Evolutionary conservation across 1,284 basidiomycete genomes (phyloP), one percentile per base, ranked within the genome.

Genomic region (Fistulina hepatica): DNA sequence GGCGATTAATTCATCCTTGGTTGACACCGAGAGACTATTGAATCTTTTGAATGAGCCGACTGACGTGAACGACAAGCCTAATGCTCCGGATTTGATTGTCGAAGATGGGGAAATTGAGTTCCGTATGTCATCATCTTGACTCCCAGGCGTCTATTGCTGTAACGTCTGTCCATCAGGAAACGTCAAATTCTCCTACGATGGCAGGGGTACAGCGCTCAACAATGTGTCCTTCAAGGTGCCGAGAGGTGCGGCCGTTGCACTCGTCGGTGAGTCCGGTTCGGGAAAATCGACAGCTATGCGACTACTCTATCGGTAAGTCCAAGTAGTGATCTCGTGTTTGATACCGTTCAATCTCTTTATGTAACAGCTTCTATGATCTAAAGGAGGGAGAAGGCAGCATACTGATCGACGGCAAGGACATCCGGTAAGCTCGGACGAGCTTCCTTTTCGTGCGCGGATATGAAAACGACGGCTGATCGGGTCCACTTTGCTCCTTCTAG

Each of bases 341-440:
- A 12, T 6, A 16, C 17, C 6, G 10, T 34, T 15, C 13, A 11
- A 7, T 16, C 7, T 9, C n/a, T 31, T 7, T 7, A 13, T 7
- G n/a, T 31, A 7, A 86, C 57, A 72, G 89, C 27, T 89, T 94
- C 63, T 93, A 93, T 57, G 90, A 93, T 50, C 67, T 89, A n/a
- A 67, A 71, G 21, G 70, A 73, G 39, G 83, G 83, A 22, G 68
- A 80, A 45, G 81, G 81, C 12, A 65, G 76, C 21, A 83, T 86
- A 47, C 57, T 74, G 35, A 78, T 93, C 44, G 88, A 94, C 51
- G 86, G 84, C 2, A 71, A 82, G 51, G 85, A 94, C 50, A 82
- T 95, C 41, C 71, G 65, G 64, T 62, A 42, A 3, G 38, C 30
- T 6, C n/a, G n/a, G n/a, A n/a, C n/a, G n/a, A n/a, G n/a, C n/a